Evolutionary conservation across 2,329 filamentous ascomycete species (phyloP).

Genomic region (Cryphonectria parasitica): DNA sequence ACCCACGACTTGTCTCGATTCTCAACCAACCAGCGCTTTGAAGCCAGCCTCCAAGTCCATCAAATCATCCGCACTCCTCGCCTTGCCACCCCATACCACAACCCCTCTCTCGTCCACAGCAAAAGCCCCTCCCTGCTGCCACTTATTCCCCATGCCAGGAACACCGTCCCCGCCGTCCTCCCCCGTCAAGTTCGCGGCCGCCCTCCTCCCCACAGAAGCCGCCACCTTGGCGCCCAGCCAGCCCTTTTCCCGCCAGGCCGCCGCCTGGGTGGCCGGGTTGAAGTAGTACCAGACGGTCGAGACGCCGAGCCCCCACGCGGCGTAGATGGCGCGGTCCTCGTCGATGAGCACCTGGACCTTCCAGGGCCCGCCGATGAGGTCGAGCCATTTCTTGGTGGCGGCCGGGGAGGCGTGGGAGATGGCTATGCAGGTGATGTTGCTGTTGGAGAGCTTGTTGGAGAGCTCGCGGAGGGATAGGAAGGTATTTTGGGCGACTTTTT

Average conservation of each 20-base stretch:
- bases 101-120: slow-evolving; percentile 54
- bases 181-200: slow-evolving; percentile 31
- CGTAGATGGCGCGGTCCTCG: slow-evolving; percentile 60
- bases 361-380: slow-evolving; percentile 61
- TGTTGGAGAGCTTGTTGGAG: slow-evolving; percentile 48
- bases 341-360: slow-evolving; percentile 60
- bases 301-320: slow-evolving; percentile 61
- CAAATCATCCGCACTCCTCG: slow-evolving; percentile 51
- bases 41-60: slow-evolving; percentile 57
- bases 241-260: slow-evolving; percentile 58
- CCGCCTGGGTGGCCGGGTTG: slow-evolving; percentile 56
- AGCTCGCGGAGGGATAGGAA: slow-evolving; percentile 60
- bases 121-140: slow-evolving; percentile 58
- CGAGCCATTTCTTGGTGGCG: slow-evolving; percentile 61
- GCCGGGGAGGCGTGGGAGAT: slow-evolving; percentile 61
- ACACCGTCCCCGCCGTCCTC: slow-evolving; percentile 42
- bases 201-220: slow-evolving; percentile 44
- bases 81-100: slow-evolving; percentile 56
- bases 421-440: slow-evolving; percentile 56
- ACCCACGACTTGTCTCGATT: no score
- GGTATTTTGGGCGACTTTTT: slow-evolving; percentile 57
- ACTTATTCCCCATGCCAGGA: slow-evolving; percentile 55
- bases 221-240: slow-evolving; percentile 59
- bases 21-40: slow-evolving; percentile 40
- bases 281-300: slow-evolving; percentile 56